These are phyloP conservation scores for Penicillium italicum DNA, from an alignment of 2,329 filamentous ascomycete genomes.

Conservation along the genomic window DNA sequence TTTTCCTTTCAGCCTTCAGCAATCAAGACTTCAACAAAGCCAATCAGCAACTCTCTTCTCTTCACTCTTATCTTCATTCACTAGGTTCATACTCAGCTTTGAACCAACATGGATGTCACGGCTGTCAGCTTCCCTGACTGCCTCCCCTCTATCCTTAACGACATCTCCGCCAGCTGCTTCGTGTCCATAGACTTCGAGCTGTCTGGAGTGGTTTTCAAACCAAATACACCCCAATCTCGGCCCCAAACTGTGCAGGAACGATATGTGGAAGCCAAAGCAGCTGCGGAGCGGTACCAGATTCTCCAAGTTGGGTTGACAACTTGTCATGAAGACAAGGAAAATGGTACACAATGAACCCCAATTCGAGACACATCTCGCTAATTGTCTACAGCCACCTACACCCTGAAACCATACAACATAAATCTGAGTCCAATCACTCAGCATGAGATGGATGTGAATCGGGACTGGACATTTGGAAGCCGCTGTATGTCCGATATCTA, in stretches of 20 bases:
- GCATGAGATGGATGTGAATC: slow-evolving; percentile 54
- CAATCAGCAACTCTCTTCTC: not conserved
- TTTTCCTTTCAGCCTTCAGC: not conserved
- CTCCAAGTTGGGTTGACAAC: slow-evolving; percentile 66
- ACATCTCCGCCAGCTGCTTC: slow-evolving; percentile 58
- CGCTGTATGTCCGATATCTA: slow-evolving; percentile 39
- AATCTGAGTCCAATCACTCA: slow-evolving; percentile 56
- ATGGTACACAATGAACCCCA: slow-evolving; percentile 3
- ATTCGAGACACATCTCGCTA: slow-evolving; percentile 36
- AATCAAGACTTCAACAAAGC: not conserved
- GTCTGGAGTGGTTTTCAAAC: slow-evolving; percentile 56
- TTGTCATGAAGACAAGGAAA: slow-evolving; percentile 54
- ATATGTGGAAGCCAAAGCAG: slow-evolving; percentile 58
- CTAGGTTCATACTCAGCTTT: not conserved
- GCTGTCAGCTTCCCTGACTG: slow-evolving; percentile 47
- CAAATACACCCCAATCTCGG: slow-evolving; percentile 34
- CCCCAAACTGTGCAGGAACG: slow-evolving; percentile 56
- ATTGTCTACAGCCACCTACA: slow-evolving; percentile 47
- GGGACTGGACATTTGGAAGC: slow-evolving; percentile 58
- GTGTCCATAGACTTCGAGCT: slow-evolving; percentile 65
- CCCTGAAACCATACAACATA: slow-evolving; percentile 63
- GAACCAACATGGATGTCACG: slow-evolving; percentile 55
- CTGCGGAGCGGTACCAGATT: slow-evolving; percentile 61
- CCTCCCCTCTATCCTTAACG: slow-evolving; percentile 55
- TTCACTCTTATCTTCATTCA: not conserved